Evolutionary conservation across 176 grass and related monocot species (phyloP), one percentile per base, ranked within the genome.

Genomic region (Cenchrus fungigraminus): DNA sequence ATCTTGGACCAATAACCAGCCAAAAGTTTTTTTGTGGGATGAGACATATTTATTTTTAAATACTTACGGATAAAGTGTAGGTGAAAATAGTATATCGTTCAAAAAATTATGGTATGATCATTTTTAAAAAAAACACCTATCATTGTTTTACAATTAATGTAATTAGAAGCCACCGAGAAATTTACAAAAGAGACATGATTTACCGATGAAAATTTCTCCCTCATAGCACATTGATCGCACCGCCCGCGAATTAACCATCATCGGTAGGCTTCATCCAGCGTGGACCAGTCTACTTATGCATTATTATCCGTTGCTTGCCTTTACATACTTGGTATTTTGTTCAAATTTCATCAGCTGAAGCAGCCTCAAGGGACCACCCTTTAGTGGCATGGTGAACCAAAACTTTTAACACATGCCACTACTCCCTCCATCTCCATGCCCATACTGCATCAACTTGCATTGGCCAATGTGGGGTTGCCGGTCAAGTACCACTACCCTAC

Each of bases 311-410:
- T 25, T 25, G 31, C 7, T 56, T 54, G 32, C 34, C 65, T 28
- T 29, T 57, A 4, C 17, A 5, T 40, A 6, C 52, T 56, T 15
- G 65, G 10, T 6, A 10, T 20, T 49, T 32, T 22, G 8, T 47
- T 29, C 1, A 8, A 51, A 51, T 37, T 50, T 71, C 40, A 52
- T 60, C 58, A 22, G 53, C 40, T 49, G 1, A 29, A 47, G 65
- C 60, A 47, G 63, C 46, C 60, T 34, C 1, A 34, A 40, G 29
- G 76, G 84, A 65, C 84, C 76, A 63, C 29, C 20, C 13, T 68
- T 1, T 63, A 68, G 34, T 57, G 37, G 20, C 34, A 85, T 15
- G 25, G 65, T 69, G 74, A 74, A 85, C 52, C 74, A 69, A 12
- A 16, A 46, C 54, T 42, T 69, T 58, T 9, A 15, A n/a, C 80